phyloP scores from a whole-genome alignment of 192 early-diverging fungal genomes.

The Rhizophlyctis rosea region DNA sequence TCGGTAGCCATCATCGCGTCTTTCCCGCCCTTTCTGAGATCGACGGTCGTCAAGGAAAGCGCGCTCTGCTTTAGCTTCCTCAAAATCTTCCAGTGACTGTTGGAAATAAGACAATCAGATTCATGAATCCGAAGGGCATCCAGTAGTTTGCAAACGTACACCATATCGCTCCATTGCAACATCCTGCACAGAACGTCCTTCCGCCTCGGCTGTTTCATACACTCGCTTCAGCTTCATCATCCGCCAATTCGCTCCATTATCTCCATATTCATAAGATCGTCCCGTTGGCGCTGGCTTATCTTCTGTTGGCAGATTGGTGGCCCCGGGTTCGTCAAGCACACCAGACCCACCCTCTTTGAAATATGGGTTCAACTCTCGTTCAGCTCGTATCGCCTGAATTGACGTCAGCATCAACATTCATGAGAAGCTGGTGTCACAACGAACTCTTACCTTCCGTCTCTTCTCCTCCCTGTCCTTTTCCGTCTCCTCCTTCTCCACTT shows the following conservation, averaged over 20 bases:
- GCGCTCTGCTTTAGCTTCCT: slow-evolving; percentile 64
- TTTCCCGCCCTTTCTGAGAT: slow-evolving; percentile 13
- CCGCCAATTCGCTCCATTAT: slow-evolving; percentile 59
- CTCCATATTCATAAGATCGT: slow-evolving; percentile 39
- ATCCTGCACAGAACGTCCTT: slow-evolving; percentile 55
- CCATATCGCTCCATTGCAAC: slow-evolving; percentile 73
- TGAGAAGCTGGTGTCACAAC: background rate
- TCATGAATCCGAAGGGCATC: background rate
- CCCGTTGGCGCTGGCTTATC: background rate
- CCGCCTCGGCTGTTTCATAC: slow-evolving; percentile 66
- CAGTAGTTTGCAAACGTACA: slow-evolving; percentile 31
- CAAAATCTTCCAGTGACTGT: slow-evolving; percentile 61
- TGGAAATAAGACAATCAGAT: background rate
- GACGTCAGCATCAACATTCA: background rate
- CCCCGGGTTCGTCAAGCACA: background rate
- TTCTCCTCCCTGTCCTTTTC: slow-evolving; percentile 24
- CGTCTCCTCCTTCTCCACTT: slow-evolving; percentile 14
- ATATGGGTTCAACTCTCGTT: slow-evolving; percentile 44
- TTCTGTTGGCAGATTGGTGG: background rate
- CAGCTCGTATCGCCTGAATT: slow-evolving; percentile 21
- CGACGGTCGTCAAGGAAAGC: slow-evolving; percentile 52
- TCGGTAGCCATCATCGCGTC: slow-evolving; percentile 9
- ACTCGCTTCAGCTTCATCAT: slow-evolving; percentile 75
- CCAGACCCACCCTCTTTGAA: slow-evolving; percentile 23
- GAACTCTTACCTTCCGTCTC: slow-evolving; percentile 4